Evolutionary conservation across 1,284 basidiomycete species (phyloP).

Genomic region (Phellopilus nigrolimitatus): DNA sequence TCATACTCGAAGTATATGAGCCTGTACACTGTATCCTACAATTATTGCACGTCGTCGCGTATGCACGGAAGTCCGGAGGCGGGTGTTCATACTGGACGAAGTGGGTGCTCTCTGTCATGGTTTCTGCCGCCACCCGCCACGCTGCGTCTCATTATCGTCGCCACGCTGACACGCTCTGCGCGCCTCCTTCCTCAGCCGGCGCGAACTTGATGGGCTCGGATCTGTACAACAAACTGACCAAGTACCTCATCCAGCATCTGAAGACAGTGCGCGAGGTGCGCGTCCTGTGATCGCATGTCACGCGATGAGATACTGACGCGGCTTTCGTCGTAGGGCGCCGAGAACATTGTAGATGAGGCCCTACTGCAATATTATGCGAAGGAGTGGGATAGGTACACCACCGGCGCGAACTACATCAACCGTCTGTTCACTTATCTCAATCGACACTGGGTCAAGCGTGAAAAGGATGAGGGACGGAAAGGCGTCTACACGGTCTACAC

Average conservation of each 20-base stretch:
- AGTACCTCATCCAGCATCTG: constrained; percentile 81
- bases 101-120: constrained; percentile 38
- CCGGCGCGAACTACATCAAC: constrained; percentile 94
- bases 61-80: constrained; percentile 62
- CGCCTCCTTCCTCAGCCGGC: constrained; percentile 53
- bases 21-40: constrained; percentile 92
- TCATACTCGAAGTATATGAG: constrained; percentile 91
- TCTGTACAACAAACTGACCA: constrained; percentile 85
- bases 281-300: background rate
- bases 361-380: constrained; percentile 88
- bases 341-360: constrained; percentile 79
- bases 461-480: constrained; percentile 96
- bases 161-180: constrained; percentile 22
- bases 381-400: constrained; percentile 97
- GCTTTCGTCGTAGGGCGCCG: constrained; percentile 55
- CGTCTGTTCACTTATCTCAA: constrained; percentile 96
- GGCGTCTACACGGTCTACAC: constrained; percentile 96
- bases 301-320: constrained; percentile 21
- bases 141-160: background rate
- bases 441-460: constrained; percentile 98
- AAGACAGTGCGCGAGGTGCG: constrained; percentile 61
- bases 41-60: constrained; percentile 92
- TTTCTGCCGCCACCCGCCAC: constrained; percentile 18
- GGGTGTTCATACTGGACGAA: constrained; percentile 50
- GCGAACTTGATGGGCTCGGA: constrained; percentile 95